These are phyloP conservation scores for Neonectria faginata DNA, from an alignment of 2,329 filamentous ascomycete genomes.

Conservation along the genomic window DNA sequence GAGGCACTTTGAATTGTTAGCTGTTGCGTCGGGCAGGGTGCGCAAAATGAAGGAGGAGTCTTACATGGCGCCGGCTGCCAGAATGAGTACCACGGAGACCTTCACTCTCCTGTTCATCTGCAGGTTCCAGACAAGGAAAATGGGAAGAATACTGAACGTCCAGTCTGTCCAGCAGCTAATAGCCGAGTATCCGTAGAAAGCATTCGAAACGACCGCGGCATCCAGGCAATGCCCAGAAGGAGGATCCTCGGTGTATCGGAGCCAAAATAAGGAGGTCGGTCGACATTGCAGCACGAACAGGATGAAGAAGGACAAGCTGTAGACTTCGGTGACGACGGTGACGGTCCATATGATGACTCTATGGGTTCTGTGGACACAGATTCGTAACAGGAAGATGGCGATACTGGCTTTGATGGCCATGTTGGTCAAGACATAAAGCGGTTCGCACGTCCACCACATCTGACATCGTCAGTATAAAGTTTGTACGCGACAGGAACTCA, in stretches of 20 bases:
- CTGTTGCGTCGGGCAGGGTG: background rate
- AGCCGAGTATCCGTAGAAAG: slow-evolving; percentile 54
- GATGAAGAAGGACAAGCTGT: slow-evolving; percentile 53
- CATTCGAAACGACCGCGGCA: slow-evolving; percentile 41
- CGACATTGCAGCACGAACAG: slow-evolving; percentile 55
- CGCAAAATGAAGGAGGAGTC: slow-evolving; percentile 23
- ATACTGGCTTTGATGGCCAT: slow-evolving; percentile 55
- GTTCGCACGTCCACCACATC: slow-evolving; percentile 57
- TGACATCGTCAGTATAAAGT: slow-evolving; percentile 23
- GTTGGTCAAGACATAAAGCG: slow-evolving; percentile 52
- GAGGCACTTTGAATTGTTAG: slow-evolving; percentile 48
- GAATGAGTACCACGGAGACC: slow-evolving; percentile 49
- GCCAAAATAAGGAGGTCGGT: slow-evolving; percentile 55
- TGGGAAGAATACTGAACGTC: slow-evolving; percentile 54
- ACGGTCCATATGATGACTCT: slow-evolving; percentile 48
- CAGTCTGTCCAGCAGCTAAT: slow-evolving; percentile 55
- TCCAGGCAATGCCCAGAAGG: slow-evolving; percentile 50
- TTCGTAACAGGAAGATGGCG: slow-evolving; percentile 54
- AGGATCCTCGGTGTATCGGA: slow-evolving; percentile 38
- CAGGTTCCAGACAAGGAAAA: slow-evolving; percentile 55
- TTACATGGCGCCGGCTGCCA: slow-evolving; percentile 53
- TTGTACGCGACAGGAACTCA: background rate
- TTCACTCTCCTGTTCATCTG: slow-evolving; percentile 55
- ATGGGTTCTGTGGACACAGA: slow-evolving; percentile 47
- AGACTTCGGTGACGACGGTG: slow-evolving; percentile 48